Percentiles rank a stretch among this genome's conserved stretches.
Conservation (phyloP, 169 alveolate species). For the Besnoitia besnoiti region DNA sequence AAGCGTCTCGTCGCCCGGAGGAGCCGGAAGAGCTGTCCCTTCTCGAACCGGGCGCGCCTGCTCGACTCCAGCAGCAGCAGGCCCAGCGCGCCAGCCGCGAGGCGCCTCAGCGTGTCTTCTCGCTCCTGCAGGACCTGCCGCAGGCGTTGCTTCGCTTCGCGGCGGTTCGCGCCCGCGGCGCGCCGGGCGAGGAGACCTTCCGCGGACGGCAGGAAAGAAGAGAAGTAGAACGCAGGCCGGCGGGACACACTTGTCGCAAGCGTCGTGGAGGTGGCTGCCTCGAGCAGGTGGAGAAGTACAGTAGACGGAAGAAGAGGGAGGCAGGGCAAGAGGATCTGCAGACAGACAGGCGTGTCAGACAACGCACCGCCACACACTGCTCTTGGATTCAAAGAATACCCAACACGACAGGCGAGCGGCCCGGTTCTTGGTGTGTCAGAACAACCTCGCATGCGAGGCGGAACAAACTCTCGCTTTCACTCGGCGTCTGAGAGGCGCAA, state of each 20-base stretch:
- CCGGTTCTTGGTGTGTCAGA: too few relatives aligned
- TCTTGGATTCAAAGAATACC: too few relatives aligned
- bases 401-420: too few relatives aligned
- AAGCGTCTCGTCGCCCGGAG: not conserved
- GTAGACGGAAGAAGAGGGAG: not conserved
- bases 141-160: not conserved
- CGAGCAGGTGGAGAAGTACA: not conserved
- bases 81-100: constrained; percentile 11
- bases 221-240: not conserved
- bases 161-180: not conserved
- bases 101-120: not conserved
- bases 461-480: too few relatives aligned
- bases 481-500: too few relatives aligned
- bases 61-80: constrained; percentile 3
- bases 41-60: not conserved
- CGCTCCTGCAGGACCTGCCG: not conserved
- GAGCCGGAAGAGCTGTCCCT: not conserved
- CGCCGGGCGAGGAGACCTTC: not conserved
- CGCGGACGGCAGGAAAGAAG: not conserved
- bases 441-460: too few relatives aligned
- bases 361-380: too few relatives aligned
- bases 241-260: not conserved
- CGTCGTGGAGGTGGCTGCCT: not conserved
- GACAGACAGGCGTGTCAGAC: not conserved
- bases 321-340: not conserved